Percentiles rank a stretch among this genome's conserved stretches.
Evolutionary conservation across 345 rosid genomes (phyloP).

Genomic region (Gossypium anomalum): DNA sequence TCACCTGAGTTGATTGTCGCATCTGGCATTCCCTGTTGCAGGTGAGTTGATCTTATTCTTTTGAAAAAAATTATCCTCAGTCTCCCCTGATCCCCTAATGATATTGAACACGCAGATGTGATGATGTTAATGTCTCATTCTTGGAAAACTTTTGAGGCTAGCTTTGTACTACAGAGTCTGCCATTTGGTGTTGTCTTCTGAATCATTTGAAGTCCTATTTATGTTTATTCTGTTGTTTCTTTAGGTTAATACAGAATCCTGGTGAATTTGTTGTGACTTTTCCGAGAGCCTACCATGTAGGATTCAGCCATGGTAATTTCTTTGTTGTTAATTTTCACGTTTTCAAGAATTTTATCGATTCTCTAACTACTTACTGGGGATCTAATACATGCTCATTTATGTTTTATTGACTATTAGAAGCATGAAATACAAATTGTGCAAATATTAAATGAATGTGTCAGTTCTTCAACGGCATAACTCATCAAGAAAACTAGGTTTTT

Average conservation of each 20-base stretch:
- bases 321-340: slow-evolving; percentile 20
- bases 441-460: neutral
- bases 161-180: slow-evolving; percentile 6
- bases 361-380: slow-evolving; percentile 4
- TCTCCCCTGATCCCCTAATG: neutral
- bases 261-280: slow-evolving; percentile 99
- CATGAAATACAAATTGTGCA: neutral
- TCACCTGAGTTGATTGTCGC: slow-evolving; percentile 81
- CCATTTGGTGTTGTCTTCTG: slow-evolving; percentile 18
- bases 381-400: slow-evolving; percentile 1
- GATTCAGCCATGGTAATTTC: slow-evolving; percentile 99
- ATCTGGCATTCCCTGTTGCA: slow-evolving; percentile 93
- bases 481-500: neutral
- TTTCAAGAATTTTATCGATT: slow-evolving; percentile 14
- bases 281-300: slow-evolving; percentile 98
- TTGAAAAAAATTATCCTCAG: slow-evolving; percentile 5
- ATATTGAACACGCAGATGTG: slow-evolving; percentile 1
- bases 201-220: slow-evolving; percentile 21
- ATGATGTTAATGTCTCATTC: slow-evolving; percentile 13
- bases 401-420: neutral
- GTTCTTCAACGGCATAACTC: neutral
- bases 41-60: slow-evolving; percentile 45
- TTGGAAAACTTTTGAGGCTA: neutral
- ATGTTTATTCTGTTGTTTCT: slow-evolving; percentile 26
- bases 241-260: slow-evolving; percentile 91